Conservation (phyloP, 345 rosid species). For the Gossypium rotundifolium region DNA sequence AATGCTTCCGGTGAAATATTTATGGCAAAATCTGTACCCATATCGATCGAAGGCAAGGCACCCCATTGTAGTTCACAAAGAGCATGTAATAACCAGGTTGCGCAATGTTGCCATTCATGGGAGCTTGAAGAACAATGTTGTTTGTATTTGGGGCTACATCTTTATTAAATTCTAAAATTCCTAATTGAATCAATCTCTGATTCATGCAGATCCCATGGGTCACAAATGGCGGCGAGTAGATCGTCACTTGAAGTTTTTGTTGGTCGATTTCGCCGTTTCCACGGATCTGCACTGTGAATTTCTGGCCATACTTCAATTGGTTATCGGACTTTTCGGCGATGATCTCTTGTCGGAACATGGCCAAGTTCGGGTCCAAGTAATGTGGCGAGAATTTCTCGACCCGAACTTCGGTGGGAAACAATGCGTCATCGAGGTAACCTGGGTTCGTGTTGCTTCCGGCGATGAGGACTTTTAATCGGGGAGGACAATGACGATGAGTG, state of each 20-base stretch:
- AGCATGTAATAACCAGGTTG: constrained; percentile 45
- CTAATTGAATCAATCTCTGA: constrained; percentile 34
- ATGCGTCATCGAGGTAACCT: constrained; percentile 41
- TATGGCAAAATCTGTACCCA: constrained; percentile 29
- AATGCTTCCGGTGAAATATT: too few species aligned
- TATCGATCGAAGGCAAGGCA: constrained; percentile 27
- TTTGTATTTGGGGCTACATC: background rate
- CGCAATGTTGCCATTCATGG: constrained; percentile 26
- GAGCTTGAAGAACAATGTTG: constrained; percentile 16
- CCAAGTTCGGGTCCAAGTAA: constrained; percentile 42
- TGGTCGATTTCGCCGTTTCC: background rate
- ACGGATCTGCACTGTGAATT: constrained; percentile 20
- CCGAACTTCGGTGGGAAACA: constrained; percentile 64
- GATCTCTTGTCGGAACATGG: constrained; percentile 31
- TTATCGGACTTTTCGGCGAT: background rate
- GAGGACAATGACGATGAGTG: constrained; percentile 43
- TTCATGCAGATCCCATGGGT: constrained; percentile 72
- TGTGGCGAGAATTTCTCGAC: constrained; percentile 73
- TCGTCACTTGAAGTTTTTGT: constrained; percentile 29
- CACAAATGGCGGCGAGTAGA: constrained; percentile 62
- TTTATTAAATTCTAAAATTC: background rate
- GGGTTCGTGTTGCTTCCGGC: constrained; percentile 69
- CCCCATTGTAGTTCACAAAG: constrained; percentile 26
- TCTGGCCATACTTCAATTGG: constrained; percentile 22
- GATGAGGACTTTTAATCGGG: constrained; percentile 55